Evolutionary conservation across 768 basidiomycete genomes (phyloP), one percentile per base, ranked within the genome.

Genomic region (Mycena leptocephala): DNA sequence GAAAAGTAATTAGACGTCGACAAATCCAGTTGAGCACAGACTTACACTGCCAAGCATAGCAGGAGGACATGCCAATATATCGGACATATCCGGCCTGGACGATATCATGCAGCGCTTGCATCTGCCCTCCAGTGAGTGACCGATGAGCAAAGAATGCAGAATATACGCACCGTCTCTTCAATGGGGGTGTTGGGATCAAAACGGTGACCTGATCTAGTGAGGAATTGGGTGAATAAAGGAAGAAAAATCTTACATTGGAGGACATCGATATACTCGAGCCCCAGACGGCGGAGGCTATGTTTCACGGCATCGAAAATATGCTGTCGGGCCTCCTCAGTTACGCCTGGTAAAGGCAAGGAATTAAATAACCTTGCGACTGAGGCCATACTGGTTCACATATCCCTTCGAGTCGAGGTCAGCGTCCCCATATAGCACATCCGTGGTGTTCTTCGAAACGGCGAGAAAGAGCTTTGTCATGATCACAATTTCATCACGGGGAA

Each of bases 251-350:
- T 78, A 89, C 93, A 93, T 85, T 95, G 94, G 14, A 95, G 83
- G 2, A 95, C 83, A 79, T 95, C 95, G 79, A 96, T 88, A 75
- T 95, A 95, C 61, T 95, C 95, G 26, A 94, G 82, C 55, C 94
- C 92, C 1, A 96, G 87, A 20, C 95, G 88, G 79, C 93, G 83
- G 74, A 96, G 82, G 56, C 91, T 91, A 24, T 85, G 82, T 78
- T 92, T 91, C 43, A 94, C 90, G 0, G 91, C 85, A 41, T 92
- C 93, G 78, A 96, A 96, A 51, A 96, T 95, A 79, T 93, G 91
- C 92, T 95, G 56, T 48, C 39, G 9, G 26, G 41, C 30, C n/a
- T 51, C 24, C n/a, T 51, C 48, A 51, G 48, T 24, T 51, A 51
- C 48, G 24, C n/a, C n/a, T n/a, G n/a, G 48, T 51, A 51, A 22